Evolutionary conservation across 2,329 filamentous ascomycete genomes (phyloP), one percentile per base, ranked within the genome.

Genomic region (Colletotrichum chrysophilum): DNA sequence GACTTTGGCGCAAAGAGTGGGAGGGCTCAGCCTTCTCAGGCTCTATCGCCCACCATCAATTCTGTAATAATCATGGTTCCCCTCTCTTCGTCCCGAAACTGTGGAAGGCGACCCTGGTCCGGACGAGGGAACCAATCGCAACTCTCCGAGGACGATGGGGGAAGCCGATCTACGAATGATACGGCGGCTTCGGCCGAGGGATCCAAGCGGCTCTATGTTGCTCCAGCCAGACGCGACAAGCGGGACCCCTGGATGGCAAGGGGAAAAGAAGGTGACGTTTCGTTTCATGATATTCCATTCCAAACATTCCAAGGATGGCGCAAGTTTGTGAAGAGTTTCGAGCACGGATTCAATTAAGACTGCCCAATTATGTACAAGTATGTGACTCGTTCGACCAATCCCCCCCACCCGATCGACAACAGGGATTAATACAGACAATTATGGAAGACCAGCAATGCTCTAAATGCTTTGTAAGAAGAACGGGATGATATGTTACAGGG

Each of bases 41-140:
- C 55, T 26, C 6, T 58, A 7, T 38, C 21, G n/a, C 24, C 55
- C 32, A 9, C 32, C 16, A 24, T 38, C 30, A 16, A 32, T 32
- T 43, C 67, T 58, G 26, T 18, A 72, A 36, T 48, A 21, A 55
- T 36, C 73, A 65, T 73, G 73, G 55, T 67, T 73, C 69, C 69
- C 62, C 28, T 67, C 48, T 28, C 64, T 18, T 64, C 43, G 73
- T 73, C 56, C 64, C 43, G 26, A 61, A 58, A 68, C 24, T 24
- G 14, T 43, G 28, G 61, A 32, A 66, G 43, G 32, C 43, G 58
- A 73, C 38, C 71, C 71, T 24, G 18, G 66, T 56, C 71, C 24
- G 38, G 71, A 74, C 71, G 71, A 70, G 58, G 66, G 58, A 64
- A 14, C 70, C 73, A 75, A 73, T 75, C 73, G 73, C 70, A 75